Base-by-base conservation (phyloP, 2,329 filamentous ascomycete genomes). In the Xylaria sp. region DNA sequence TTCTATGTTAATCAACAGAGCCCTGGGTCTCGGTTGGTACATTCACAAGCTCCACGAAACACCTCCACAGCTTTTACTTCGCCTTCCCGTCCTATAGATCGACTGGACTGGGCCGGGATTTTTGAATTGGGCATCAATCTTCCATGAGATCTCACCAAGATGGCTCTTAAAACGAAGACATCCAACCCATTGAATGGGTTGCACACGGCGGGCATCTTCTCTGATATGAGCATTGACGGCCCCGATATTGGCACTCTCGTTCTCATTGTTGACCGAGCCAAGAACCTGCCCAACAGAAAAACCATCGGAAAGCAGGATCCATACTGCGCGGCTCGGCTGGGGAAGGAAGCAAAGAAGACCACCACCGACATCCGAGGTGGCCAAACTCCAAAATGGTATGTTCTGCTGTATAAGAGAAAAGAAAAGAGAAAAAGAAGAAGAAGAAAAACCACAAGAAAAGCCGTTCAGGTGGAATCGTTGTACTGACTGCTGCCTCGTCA, bases 251-350 rank as follows among this genome's bases (percentile, higher is more conserved):
- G 94, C 63, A 97, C 92, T 1, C 79, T 99, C 64, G 91, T 99
- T 43, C 83, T 92, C 52, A 88, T 99, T 66, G 85, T 97, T 67
- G 94, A 99, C 76, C 85, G 92, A 63, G 94, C 92, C 48, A 97
- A 96, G 83, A 99, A 99, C 72, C 77, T 99, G 63, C 94, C 94
- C 46, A 99, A 99, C 75, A 80, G 92, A 64, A 96, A 96, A 78
- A 94, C 92, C 5, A 97, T 99, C 79, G 94, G 94, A 51, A 99
- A 99, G 76, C 94, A 99, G 76, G 92, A 97, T 71, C 93, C 94
- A 0, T 99, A 97, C 74, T 97, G 92, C 74, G 94, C 94, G 37
- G 92, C 92, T 26, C 83, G 94, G 49, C 77, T 99, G 42, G 94
- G 93, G 29, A 99, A 99, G 73, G 92, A 97, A 74, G 94, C 94